A percentile compares a stretch with the other conserved stretches of the same genome.
phyloP scores from a whole-genome alignment of 2,329 filamentous ascomycete genomes.

The Rosellinia necatrix region DNA sequence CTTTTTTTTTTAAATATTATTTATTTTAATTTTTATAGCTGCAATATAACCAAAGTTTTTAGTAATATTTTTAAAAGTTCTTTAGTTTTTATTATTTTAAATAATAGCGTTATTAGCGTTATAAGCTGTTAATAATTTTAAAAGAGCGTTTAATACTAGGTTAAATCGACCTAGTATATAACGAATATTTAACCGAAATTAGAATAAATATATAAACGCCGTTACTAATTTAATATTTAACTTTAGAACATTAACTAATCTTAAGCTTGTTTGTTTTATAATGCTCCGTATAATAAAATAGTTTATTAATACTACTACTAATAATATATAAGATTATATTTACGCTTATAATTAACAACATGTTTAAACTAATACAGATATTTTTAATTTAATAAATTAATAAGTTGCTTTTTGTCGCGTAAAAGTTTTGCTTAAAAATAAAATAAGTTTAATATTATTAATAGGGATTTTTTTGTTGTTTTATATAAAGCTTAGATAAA shows the following conservation, averaged over 20 bases:
- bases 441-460: background rate
- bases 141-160: background rate
- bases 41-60: background rate
- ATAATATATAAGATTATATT: background rate
- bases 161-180: slow-evolving; percentile 10
- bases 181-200: background rate
- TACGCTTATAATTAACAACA: background rate
- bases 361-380: background rate
- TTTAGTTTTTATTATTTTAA: background rate
- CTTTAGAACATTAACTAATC: background rate
- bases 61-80: background rate
- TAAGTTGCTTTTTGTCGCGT: background rate
- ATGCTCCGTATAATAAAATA: background rate
- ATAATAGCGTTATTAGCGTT: background rate
- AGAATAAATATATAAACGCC: background rate
- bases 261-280: background rate
- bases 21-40: background rate
- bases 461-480: background rate
- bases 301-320: slow-evolving; percentile 1
- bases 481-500: background rate
- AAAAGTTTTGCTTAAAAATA: slow-evolving; percentile 1
- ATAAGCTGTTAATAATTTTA: background rate
- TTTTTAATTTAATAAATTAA: background rate
- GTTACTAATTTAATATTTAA: slow-evolving; percentile 8
- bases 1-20: background rate